phyloP scores from a whole-genome alignment of 1,284 basidiomycete genomes.

The Irpex sp. region DNA sequence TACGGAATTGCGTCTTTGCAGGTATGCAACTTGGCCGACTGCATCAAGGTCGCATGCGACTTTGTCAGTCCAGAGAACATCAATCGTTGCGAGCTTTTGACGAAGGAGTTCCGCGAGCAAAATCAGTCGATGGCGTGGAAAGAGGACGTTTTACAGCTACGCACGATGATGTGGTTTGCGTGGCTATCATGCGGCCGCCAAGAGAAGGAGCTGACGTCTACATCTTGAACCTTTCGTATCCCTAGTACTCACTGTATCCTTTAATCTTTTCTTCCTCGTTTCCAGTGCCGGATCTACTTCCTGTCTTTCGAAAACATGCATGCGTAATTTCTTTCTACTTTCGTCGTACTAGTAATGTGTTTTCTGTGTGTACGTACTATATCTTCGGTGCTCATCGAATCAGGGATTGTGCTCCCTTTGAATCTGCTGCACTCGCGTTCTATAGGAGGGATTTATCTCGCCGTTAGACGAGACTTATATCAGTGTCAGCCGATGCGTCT shows the following conservation, averaged over 20 bases:
- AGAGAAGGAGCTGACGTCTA: slow-evolving; percentile 37
- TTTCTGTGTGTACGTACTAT: not conserved
- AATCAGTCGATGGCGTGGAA: slow-evolving; percentile 89
- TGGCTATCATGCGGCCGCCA: slow-evolving; percentile 69
- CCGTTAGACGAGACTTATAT: no score
- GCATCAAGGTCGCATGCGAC: slow-evolving; percentile 95
- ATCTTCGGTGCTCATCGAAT: not conserved
- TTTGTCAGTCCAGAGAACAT: slow-evolving; percentile 95
- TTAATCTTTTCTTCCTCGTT: not conserved
- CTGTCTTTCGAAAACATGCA: not conserved
- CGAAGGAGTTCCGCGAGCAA: slow-evolving; percentile 85
- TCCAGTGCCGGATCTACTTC: not conserved
- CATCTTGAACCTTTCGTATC: not conserved
- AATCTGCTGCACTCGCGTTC: not conserved
- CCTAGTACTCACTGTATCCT: not conserved
- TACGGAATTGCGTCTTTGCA: slow-evolving; percentile 23
- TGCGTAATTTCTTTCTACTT: not conserved
- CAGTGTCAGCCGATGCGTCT: not conserved
- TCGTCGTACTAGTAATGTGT: not conserved
- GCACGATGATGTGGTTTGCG: slow-evolving; percentile 92
- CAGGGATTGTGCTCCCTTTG: not conserved
- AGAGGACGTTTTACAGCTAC: slow-evolving; percentile 89
- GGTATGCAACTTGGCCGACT: slow-evolving; percentile 86
- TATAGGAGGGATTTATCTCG: not conserved
- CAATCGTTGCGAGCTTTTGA: slow-evolving; percentile 77